Evolutionary conservation across 2,329 filamentous ascomycete species (phyloP).

Genomic region (Fusarium sulawesiense): DNA sequence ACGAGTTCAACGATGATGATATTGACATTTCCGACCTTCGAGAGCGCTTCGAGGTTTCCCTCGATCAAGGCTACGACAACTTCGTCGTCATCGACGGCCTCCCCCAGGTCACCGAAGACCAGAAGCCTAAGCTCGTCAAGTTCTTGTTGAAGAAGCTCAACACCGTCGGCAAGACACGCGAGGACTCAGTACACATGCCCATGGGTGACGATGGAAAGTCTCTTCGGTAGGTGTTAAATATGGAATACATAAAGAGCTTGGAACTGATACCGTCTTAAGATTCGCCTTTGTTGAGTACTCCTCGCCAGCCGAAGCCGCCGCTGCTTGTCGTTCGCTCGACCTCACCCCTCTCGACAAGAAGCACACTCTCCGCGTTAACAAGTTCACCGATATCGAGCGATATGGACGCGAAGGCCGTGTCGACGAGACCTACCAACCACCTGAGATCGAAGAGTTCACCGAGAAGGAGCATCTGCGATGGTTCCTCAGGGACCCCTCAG

Average conservation of each 20-base stretch:
- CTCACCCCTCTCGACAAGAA: constrained; percentile 92
- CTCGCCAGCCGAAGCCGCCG: constrained; percentile 87
- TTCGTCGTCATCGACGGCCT: constrained; percentile 97
- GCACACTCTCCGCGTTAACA: constrained; percentile 96
- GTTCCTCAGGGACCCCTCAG: constrained; percentile 84
- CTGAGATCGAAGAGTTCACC: constrained; percentile 83
- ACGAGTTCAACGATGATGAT: constrained; percentile 90
- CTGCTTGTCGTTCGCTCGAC: constrained; percentile 89
- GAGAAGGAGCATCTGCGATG: constrained; percentile 96
- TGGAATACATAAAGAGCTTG: constrained; percentile 3
- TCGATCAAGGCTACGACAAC: constrained; percentile 95
- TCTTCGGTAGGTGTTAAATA: constrained; percentile 72
- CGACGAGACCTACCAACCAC: constrained; percentile 88
- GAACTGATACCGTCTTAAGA: constrained; percentile 58
- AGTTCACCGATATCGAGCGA: constrained; percentile 96
- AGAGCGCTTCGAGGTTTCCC: constrained; percentile 94
- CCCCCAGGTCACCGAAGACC: constrained; percentile 87
- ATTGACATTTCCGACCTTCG: constrained; percentile 94
- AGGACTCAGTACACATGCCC: constrained; percentile 94
- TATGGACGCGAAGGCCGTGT: constrained; percentile 94
- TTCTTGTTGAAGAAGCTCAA: constrained; percentile 95
- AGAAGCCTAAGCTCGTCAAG: constrained; percentile 94
- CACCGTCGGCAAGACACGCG: constrained; percentile 83
- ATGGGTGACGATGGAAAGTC: constrained; percentile 88
- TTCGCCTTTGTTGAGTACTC: constrained; percentile 98